Evolutionary conservation across 164 flowering plant genomes (phyloP), one percentile per base, ranked within the genome.

Genomic region (Kalanchoe fedtschenkoi): DNA sequence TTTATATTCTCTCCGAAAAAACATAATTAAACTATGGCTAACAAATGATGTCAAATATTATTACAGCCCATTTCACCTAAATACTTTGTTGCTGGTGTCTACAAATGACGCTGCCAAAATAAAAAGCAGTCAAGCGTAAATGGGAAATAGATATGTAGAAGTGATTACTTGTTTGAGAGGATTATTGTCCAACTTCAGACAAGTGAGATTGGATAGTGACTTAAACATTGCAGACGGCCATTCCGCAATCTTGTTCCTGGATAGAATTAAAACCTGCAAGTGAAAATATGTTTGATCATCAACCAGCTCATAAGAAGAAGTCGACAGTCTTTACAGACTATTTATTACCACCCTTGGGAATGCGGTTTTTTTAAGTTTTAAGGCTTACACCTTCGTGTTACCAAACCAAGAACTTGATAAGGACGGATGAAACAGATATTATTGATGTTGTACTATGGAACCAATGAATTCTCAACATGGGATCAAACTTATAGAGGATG

Each of bases 101-200:
- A 58, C 5, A 5, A 57, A 58, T 55, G 56, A 35, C 6, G 7
- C 13, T 15, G 7, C 21, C 13, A 24, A 7, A 24, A n/a, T 2
- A 24, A 17, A 32, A 63, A 16, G 29, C 21, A n/a, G n/a, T n/a
- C n/a, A n/a, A n/a, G n/a, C n/a, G n/a, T n/a, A n/a, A n/a, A n/a
- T 43, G 29, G 21, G 29, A 30, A 1, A 54, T 8, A 64, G 21
- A 24, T 46, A 39, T 14, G 35, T 19, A 64, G 10, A 34, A 34
- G 53, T 28, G 33, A 5, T 66, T 71, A 93, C 98, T 89, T 85
- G 78, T 69, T 62, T 66, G 9, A 93, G 83, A 16, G 74, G 87
- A 75, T 93, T 93, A 70, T 78, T 76, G 75, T 90, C 95, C 73
- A 90, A 72, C 81, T 87, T 90, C 80, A 90, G 76, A 65, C 92